Conservation (phyloP, 2,329 filamentous ascomycete species). For the Exophiala sp. region DNA sequence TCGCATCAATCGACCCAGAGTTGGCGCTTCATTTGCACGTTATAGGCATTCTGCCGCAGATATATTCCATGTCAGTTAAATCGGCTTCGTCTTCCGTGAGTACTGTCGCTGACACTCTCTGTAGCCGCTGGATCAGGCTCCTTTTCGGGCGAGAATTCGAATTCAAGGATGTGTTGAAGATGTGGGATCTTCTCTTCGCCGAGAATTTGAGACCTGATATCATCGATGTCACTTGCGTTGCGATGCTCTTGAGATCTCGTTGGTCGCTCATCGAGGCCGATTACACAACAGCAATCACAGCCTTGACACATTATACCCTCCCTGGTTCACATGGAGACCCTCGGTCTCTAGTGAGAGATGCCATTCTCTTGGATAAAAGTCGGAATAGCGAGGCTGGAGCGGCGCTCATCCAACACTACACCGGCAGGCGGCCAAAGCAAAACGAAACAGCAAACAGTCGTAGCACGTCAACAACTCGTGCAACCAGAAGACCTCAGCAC, state of each 20-base stretch:
- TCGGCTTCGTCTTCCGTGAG: background rate
- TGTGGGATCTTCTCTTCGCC: conserved; percentile 91
- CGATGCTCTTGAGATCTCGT: conserved; percentile 75
- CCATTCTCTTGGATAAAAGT: conserved; percentile 50
- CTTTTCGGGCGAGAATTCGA: conserved; percentile 90
- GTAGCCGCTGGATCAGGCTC: conserved; percentile 83
- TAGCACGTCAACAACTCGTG: conserved; percentile 22
- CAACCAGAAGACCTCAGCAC: conserved; percentile 23
- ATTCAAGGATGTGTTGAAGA: conserved; percentile 71
- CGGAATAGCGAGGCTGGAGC: conserved; percentile 40
- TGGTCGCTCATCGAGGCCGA: conserved; percentile 84
- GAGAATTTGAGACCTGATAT: conserved; percentile 73
- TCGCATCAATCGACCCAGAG: conserved; percentile 75
- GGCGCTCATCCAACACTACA: conserved; percentile 44
- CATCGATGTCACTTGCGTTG: conserved; percentile 84
- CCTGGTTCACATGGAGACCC: conserved; percentile 59
- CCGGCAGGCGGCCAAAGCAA: conserved; percentile 39
- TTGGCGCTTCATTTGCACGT: conserved; percentile 71
- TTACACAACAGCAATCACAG: conserved; percentile 75
- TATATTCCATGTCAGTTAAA: conserved; percentile 74
- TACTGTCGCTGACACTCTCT: conserved; percentile 3
- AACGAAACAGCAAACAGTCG: conserved; percentile 23
- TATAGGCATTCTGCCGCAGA: conserved; percentile 89
- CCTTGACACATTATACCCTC: conserved; percentile 76
- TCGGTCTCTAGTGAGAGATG: conserved; percentile 79